Base-by-base conservation (phyloP, 208 protist genomes). In the Trypanosoma caninum region DNA sequence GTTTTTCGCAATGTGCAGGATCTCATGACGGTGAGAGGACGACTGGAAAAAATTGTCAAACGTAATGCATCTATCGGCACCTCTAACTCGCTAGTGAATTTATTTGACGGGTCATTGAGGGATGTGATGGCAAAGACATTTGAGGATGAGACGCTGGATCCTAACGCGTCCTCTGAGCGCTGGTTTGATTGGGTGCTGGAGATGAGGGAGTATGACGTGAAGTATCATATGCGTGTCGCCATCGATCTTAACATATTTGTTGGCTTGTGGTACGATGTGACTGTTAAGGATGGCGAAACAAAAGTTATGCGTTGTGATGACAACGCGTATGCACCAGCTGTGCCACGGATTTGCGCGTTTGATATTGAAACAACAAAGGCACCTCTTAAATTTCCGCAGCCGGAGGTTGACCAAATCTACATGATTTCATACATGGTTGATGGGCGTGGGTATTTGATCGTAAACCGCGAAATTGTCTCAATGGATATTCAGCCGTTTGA, bases 341-440 rank as follows among this genome's bases (percentile, higher is more conserved):
- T 97, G 77, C 94, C 94, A 7, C 74, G 76, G 2, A 80, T 98
- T 1, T 87, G 88, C 28, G 97, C 97, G 1, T 99, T 98, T 60
- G 99, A 99, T 89, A 99, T 99, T 68, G 99, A 99, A 69, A 99
- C 95, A 6, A 99, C 98, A 1, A 99, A 99, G 69, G 76, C 90
- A 4, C 98, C 98, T 28, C 79, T 99, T 40, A 99, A 98, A 69
- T 99, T 99, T 74, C 99, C 99, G 23, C 97, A 99, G 59, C 89
- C 92, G 10, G 72, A 97, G 46, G 82, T 89, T 13, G 99, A 99
- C 84, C 76, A 93, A 59, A 98, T 99, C 37, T 99, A 99, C 85
- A 99, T 99, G 98, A 99, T 99, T 54, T 99, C 99, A 3, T 99
- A 99, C 83, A 99, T 99, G 98, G 58, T 99, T 7, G 98, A 99